Evolutionary conservation across 1,139 yeast genomes (phyloP), one percentile per base, ranked within the genome.

Genomic region (Magnusiomyces paraingens): DNA sequence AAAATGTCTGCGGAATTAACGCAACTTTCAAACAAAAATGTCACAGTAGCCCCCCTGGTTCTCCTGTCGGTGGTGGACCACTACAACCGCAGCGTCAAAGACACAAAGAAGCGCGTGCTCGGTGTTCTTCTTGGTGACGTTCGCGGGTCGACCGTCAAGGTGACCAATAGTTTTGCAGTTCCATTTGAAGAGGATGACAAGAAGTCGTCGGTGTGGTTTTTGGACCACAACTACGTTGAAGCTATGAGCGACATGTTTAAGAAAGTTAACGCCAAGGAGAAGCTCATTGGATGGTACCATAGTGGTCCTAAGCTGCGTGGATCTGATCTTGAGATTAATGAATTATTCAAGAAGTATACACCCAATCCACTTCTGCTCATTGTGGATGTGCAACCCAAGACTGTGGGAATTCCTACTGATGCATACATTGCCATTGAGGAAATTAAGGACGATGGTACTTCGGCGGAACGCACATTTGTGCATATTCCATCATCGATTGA

Each of bases 191-290:
- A 94, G 69, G 99, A 93, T 67, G 96, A 86, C 53, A 86, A 83
- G 70, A 87, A 89, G 69, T 81, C 95, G 1, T 83, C 83, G n/a
- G 97, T 94, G 49, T 94, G 99, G 98, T 94, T 93, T 66, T 76
- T 94, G 65, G 99, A 94, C 68, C 99, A 94, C 72, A 93, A 94
- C 68, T 94, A 84, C 68, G 89, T 94, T 59, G 99, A 93, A 66
- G 81, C 88, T 54, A 94, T 94, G 99, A 86, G 93, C 59, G 97
- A 90, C 62, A 94, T 94, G 99, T 93, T 89, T 73, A 89, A 87
- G 69, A 93, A 94, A 71, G 93, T 93, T 67, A 93, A 91, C 73
- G 99, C 99, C 29, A 89, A 88, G 73, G 99, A 94, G 69, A 87
- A 83, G 69, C 77, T 94, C 56, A 84, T 94, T 69, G 99, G 99